Conservation (phyloP, 108 stramenopile species). For the Skeletonema tropicum region DNA sequence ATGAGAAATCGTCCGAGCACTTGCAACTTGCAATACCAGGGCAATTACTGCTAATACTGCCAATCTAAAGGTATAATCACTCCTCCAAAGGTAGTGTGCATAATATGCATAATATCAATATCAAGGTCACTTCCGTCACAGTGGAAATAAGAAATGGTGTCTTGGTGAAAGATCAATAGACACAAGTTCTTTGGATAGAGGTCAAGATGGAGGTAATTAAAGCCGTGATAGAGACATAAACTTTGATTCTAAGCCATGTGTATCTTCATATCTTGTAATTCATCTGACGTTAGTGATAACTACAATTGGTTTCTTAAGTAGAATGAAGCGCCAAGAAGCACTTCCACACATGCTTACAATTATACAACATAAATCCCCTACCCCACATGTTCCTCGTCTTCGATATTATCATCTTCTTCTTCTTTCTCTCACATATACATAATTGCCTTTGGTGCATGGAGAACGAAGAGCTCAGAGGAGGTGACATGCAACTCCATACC, state of each 20-base stretch:
- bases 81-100: no score
- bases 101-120: no score
- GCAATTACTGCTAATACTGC: no score
- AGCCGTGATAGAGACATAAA: neutral
- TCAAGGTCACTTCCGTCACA: no score
- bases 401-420: neutral
- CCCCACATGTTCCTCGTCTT: neutral
- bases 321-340: neutral
- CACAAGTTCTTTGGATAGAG: no score
- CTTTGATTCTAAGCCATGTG: neutral
- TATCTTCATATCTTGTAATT: neutral
- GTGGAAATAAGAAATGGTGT: no score
- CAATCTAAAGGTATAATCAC: no score
- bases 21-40: no score
- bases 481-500: neutral
- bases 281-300: neutral
- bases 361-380: neutral
- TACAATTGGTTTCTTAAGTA: neutral
- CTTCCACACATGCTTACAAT: neutral
- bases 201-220: no score
- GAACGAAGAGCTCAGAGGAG: neutral
- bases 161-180: no score
- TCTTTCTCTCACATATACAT: neutral
- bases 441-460: neutral
- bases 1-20: no score